Conservation (phyloP, 768 basidiomycete genomes). For the Royoungia palumana region DNA sequence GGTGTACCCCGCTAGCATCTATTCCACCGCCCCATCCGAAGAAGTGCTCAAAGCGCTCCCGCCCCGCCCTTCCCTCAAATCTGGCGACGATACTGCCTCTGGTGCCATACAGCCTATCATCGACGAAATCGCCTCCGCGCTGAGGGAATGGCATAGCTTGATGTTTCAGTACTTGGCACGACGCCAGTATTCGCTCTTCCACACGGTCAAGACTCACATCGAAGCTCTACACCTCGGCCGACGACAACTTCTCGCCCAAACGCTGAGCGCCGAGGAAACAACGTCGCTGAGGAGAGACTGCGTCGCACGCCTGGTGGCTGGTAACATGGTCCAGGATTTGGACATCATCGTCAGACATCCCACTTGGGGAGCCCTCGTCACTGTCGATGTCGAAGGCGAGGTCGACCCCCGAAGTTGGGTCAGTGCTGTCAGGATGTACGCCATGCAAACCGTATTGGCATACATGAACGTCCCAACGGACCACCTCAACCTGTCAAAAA, state of each 20-base stretch:
- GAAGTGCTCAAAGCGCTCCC: constrained; percentile 71
- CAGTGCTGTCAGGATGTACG: constrained; percentile 87
- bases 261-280: constrained; percentile 84
- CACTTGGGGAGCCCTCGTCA: constrained; percentile 83
- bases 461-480: constrained; percentile 58
- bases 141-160: constrained; percentile 92
- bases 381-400: constrained; percentile 85
- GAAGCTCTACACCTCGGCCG: constrained; percentile 90
- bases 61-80: constrained; percentile 90
- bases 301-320: constrained; percentile 80
- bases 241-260: constrained; percentile 83
- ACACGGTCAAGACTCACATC: constrained; percentile 81
- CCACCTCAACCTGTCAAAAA: constrained; percentile 34
- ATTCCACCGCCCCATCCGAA: constrained; percentile 67
- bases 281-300: constrained; percentile 78
- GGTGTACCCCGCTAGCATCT: constrained; percentile 72
- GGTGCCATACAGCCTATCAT: constrained; percentile 86
- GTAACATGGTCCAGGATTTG: constrained; percentile 87
- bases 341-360: constrained; percentile 98
- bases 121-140: constrained; percentile 94
- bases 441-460: constrained; percentile 81
- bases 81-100: constrained; percentile 87
- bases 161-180: constrained; percentile 89
- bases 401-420: constrained; percentile 81
- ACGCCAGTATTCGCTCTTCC: constrained; percentile 87